Evolutionary conservation across 2,329 filamentous ascomycete species (phyloP).

Genomic region (Cytospora schulzeri): DNA sequence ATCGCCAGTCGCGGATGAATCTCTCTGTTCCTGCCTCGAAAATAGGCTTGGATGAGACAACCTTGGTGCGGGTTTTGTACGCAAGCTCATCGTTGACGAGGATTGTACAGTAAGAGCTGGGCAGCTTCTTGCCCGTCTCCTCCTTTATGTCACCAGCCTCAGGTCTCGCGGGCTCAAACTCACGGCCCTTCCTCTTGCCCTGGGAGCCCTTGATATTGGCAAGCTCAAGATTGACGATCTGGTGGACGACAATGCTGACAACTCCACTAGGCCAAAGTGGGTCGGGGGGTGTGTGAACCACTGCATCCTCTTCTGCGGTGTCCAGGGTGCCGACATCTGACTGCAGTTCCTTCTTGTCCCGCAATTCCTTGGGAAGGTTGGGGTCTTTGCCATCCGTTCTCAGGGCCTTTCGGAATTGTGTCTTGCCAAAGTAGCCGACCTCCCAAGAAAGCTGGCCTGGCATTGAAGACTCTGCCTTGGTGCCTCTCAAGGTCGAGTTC

Average conservation of each 20-base stretch:
- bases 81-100: constrained; percentile 82
- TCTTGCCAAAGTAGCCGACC: constrained; percentile 92
- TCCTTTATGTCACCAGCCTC: constrained; percentile 83
- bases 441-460: constrained; percentile 95
- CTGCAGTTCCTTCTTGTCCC: constrained; percentile 75
- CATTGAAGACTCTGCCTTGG: constrained; percentile 85
- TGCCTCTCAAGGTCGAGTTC: constrained; percentile 77
- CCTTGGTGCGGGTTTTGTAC: constrained; percentile 94
- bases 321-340: constrained; percentile 83
- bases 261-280: constrained; percentile 95
- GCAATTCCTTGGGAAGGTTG: constrained; percentile 72
- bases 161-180: constrained; percentile 85
- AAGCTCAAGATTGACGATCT: constrained; percentile 94
- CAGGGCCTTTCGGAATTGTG: constrained; percentile 80
- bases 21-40: constrained; percentile 96
- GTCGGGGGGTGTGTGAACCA: constrained; percentile 87
- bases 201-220: constrained; percentile 84
- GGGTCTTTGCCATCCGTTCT: constrained; percentile 85
- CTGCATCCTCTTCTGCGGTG: constrained; percentile 76
- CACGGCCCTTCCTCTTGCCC: constrained; percentile 78
- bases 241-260: constrained; percentile 83
- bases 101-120: constrained; percentile 93
- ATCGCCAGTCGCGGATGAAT: constrained; percentile 92
- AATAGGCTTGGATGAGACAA: constrained; percentile 90
- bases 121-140: constrained; percentile 76